These are phyloP conservation scores for Purpureocillium lavendulum DNA, from an alignment of 2,329 filamentous ascomycete species.

Conservation along the genomic window DNA sequence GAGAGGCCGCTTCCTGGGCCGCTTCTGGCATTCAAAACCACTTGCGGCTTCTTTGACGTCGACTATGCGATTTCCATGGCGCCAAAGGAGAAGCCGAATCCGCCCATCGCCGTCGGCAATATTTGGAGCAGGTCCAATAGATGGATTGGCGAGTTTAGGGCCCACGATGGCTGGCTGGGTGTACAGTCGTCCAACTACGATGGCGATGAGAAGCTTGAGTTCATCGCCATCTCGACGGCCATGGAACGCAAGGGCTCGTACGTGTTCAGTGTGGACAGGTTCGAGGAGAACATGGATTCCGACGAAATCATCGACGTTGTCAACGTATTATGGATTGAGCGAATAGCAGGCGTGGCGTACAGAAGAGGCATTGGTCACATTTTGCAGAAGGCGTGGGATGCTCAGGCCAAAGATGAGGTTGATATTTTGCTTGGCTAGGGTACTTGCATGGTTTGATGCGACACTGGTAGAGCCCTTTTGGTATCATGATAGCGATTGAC, in stretches of 20 bases:
- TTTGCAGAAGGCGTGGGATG: constrained; percentile 30
- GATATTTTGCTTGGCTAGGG: constrained; percentile 30
- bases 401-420: constrained; percentile 29
- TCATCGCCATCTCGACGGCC: constrained; percentile 31
- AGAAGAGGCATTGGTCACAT: constrained; percentile 34
- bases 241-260: constrained; percentile 33
- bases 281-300: constrained; percentile 30
- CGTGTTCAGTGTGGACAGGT: constrained; percentile 28
- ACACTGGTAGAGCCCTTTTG: too few species aligned
- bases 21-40: constrained; percentile 30
- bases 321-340: constrained; percentile 38
- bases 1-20: constrained; percentile 27
- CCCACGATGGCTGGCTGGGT: constrained; percentile 37
- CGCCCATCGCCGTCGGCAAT: constrained; percentile 33
- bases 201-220: constrained; percentile 34
- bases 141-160: constrained; percentile 33
- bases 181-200: constrained; percentile 37
- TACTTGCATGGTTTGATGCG: background rate
- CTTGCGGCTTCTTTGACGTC: constrained; percentile 29
- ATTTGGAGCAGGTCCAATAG: constrained; percentile 26
- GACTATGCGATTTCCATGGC: constrained; percentile 27
- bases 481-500: background rate
- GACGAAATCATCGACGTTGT: constrained; percentile 36
- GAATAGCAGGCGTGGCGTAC: constrained; percentile 32
- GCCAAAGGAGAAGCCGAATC: constrained; percentile 25